phyloP scores from a whole-genome alignment of 2,329 filamentous ascomycete genomes.

The Arthrocladium fulminans region DNA sequence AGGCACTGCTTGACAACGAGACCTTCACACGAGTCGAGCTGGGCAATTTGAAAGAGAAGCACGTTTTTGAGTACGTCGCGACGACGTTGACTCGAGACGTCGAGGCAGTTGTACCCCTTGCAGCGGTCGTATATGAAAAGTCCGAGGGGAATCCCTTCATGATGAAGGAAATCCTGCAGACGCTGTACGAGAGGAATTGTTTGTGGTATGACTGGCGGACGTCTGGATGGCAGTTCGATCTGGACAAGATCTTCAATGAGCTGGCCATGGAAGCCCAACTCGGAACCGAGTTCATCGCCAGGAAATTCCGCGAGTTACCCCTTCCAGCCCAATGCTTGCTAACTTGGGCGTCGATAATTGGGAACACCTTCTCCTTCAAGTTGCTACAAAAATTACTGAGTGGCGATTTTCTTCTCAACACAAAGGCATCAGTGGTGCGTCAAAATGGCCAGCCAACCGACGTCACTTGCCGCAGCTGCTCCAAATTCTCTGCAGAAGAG shows the following conservation, averaged over 20 bases:
- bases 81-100: slow-evolving; percentile 66
- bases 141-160: slow-evolving; percentile 85
- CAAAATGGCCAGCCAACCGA: slow-evolving; percentile 28
- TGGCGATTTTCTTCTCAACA: slow-evolving; percentile 58
- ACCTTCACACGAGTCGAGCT: slow-evolving; percentile 61
- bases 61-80: slow-evolving; percentile 75
- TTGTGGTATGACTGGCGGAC: slow-evolving; percentile 86
- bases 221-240: slow-evolving; percentile 72
- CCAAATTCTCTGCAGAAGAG: slow-evolving; percentile 56
- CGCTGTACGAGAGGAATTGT: slow-evolving; percentile 75
- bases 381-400: slow-evolving; percentile 68
- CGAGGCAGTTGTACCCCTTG: slow-evolving; percentile 66
- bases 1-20: slow-evolving; percentile 43
- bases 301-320: slow-evolving; percentile 67
- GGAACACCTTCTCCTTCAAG: slow-evolving; percentile 74
- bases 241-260: slow-evolving; percentile 77
- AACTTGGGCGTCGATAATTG: slow-evolving; percentile 76
- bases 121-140: slow-evolving; percentile 79
- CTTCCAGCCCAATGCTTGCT: slow-evolving; percentile 66
- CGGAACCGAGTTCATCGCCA: slow-evolving; percentile 72
- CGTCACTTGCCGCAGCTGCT: slow-evolving; percentile 31
- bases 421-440: slow-evolving; percentile 30
- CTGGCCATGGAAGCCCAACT: slow-evolving; percentile 76
- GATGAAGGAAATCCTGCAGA: slow-evolving; percentile 80
- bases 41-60: slow-evolving; percentile 62